A percentile compares a stretch with the other conserved stretches of the same genome.
phyloP scores from a whole-genome alignment of 148 eudicot species.

The Rhododendron simsii region DNA sequence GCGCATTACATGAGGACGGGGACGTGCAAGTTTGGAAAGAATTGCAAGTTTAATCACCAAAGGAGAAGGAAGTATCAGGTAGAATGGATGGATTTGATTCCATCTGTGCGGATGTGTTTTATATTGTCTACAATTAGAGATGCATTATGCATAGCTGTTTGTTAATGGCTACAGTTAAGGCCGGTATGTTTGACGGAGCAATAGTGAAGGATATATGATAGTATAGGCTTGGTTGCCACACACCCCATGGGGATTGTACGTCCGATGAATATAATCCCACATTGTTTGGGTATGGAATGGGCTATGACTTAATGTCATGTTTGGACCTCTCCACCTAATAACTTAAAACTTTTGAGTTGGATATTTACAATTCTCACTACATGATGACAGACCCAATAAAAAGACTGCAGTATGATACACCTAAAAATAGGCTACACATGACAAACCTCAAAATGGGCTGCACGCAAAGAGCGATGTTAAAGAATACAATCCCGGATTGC shows the following conservation, averaged over 20 bases:
- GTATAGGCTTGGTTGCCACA: not conserved
- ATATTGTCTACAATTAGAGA: not conserved
- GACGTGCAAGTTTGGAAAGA: slow-evolving; percentile 44
- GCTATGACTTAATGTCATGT: no score
- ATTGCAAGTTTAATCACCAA: slow-evolving; percentile 82
- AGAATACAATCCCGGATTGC: no score
- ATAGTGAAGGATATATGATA: not conserved
- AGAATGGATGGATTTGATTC: not conserved
- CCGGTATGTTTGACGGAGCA: not conserved
- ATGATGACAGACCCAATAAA: no score
- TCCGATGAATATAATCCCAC: no score
- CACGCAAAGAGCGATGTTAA: no score
- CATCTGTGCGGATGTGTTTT: not conserved
- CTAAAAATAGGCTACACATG: no score
- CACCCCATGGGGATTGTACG: not conserved
- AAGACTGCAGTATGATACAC: no score
- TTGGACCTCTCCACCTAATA: no score
- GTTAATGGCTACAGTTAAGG: not conserved
- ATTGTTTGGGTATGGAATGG: no score
- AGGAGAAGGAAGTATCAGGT: slow-evolving; percentile 48
- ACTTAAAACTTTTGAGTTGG: no score
- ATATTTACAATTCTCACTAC: no score
- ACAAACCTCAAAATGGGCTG: no score
- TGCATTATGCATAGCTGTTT: not conserved
- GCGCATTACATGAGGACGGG: slow-evolving; percentile 42